Percentiles rank a stretch among this genome's conserved stretches.
These are phyloP conservation scores for Colletotrichum plurivorum DNA, from an alignment of 2,329 filamentous ascomycete genomes.

Conservation along the genomic window DNA sequence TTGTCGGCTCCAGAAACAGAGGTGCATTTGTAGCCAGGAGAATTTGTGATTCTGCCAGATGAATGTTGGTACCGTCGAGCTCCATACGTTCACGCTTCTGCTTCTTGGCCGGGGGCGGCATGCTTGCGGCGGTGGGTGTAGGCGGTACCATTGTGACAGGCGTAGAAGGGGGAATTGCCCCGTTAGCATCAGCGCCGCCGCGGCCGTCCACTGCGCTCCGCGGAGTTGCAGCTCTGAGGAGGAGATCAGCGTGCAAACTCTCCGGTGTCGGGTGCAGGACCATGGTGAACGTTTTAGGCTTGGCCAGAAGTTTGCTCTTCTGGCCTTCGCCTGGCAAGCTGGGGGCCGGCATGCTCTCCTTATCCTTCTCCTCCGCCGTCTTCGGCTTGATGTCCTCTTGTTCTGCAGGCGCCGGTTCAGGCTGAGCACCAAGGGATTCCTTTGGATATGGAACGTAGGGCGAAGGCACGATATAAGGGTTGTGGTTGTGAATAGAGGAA, in stretches of 20 bases:
- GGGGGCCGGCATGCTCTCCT: slow-evolving; percentile 71
- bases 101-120: slow-evolving; percentile 75
- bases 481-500: slow-evolving; percentile 94
- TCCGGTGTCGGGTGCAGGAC: slow-evolving; percentile 89
- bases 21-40: slow-evolving; percentile 81
- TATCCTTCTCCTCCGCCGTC: slow-evolving; percentile 62
- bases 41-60: slow-evolving; percentile 82
- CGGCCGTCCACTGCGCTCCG: slow-evolving; percentile 56
- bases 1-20: slow-evolving; percentile 83
- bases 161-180: slow-evolving; percentile 76
- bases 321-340: slow-evolving; percentile 62
- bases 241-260: slow-evolving; percentile 81
- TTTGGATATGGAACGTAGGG: slow-evolving; percentile 84
- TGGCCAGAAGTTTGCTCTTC: slow-evolving; percentile 62
- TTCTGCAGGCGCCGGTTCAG: slow-evolving; percentile 39
- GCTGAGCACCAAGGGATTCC: slow-evolving; percentile 52
- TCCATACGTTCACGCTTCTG: slow-evolving; percentile 81
- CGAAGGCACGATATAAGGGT: slow-evolving; percentile 90
- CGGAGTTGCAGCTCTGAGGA: slow-evolving; percentile 82
- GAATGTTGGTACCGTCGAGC: slow-evolving; percentile 80
- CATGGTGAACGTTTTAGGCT: slow-evolving; percentile 79
- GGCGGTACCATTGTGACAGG: slow-evolving; percentile 72
- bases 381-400: slow-evolving; percentile 56
- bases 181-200: slow-evolving; percentile 50
- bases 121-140: slow-evolving; percentile 72